Base-by-base conservation (phyloP, 2,329 filamentous ascomycete species). In the Pseudogymnoascus sp. region DNA sequence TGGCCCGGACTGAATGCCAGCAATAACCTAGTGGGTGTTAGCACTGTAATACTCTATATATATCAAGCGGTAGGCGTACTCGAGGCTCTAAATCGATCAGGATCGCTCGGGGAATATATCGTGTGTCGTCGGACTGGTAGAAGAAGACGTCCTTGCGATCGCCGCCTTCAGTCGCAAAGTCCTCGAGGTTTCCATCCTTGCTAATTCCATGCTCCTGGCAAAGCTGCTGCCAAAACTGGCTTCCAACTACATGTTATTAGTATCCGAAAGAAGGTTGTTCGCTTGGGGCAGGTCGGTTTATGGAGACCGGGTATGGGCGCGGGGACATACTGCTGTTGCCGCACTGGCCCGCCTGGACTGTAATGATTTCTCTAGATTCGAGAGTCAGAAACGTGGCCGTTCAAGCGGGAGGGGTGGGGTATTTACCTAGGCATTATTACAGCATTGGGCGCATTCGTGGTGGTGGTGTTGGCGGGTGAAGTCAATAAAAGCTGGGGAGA, bases 101-200 rank as follows among this genome's bases (percentile, higher is more conserved):
- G 69, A 99, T 97, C 57, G 94, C 93, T 72, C 94, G 86, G 9
- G 94, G 94, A 67, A 99, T 97, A 76, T 99, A 99, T 78, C 94
- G 85, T 63, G 94, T 99, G 74, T 99, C 94, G 79, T 99, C 94
- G 72, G 92, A 97, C 81, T 95, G 93, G 79, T 97, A 99, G 83
- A 96, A 97, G 78, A 97, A 97, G 64, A 99, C 94, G 76, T 99
- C 94, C 75, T 99, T 99, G 69, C 94, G 88, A 77, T 99, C 94
- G 67, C 93, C 92, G 72, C 94, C 94, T 75, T 97, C 94, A 58
- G 92, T 97, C 72, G 94, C 94, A 78, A 97, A 97, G 75, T 97
- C 92, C 74, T 97, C 92, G 62, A 99, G 83, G 74, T 97, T 97
- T 62, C 94, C 94, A 77, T 97, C 92, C 73, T 94, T 91, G 71